Evolutionary conservation across 164 flowering plant genomes (phyloP).

Genomic region (Brasenia schreberi): DNA sequence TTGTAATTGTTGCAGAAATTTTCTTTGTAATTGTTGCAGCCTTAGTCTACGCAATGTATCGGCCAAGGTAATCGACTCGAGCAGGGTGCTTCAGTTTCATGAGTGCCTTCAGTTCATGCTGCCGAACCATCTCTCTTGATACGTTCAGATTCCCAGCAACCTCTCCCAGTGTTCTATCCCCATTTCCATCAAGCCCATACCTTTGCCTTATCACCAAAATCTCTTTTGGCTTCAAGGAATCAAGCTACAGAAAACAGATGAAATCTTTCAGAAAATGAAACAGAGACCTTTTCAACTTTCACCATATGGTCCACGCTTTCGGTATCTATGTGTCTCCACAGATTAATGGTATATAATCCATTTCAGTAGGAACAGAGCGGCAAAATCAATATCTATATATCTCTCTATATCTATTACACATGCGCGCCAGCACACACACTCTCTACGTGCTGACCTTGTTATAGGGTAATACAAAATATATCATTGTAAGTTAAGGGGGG

Average conservation of each 20-base stretch:
- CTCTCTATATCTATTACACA: too few species aligned
- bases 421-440: too few species aligned
- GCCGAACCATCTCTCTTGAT: constrained; percentile 97
- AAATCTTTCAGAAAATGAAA: too few species aligned
- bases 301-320: too few species aligned
- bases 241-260: constrained; percentile 40
- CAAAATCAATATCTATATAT: too few species aligned
- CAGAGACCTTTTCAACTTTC: too few species aligned
- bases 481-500: too few species aligned
- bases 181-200: constrained; percentile 94
- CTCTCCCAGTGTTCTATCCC: constrained; percentile 84
- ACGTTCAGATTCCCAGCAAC: constrained; percentile 86
- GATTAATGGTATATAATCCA: too few species aligned
- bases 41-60: constrained; percentile 27
- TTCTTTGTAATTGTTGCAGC: background rate
- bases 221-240: constrained; percentile 94
- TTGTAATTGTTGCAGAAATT: background rate
- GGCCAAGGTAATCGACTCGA: constrained; percentile 79
- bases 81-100: constrained; percentile 98
- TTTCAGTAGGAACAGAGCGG: too few species aligned
- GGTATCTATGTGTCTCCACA: too few species aligned
- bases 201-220: constrained; percentile 95
- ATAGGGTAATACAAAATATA: too few species aligned
- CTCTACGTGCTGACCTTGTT: background rate
- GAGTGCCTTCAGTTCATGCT: constrained; percentile 89